Evolutionary conservation across 1,284 basidiomycete genomes (phyloP), one percentile per base, ranked within the genome.

Genomic region (Filobasidium uniguttulatum): DNA sequence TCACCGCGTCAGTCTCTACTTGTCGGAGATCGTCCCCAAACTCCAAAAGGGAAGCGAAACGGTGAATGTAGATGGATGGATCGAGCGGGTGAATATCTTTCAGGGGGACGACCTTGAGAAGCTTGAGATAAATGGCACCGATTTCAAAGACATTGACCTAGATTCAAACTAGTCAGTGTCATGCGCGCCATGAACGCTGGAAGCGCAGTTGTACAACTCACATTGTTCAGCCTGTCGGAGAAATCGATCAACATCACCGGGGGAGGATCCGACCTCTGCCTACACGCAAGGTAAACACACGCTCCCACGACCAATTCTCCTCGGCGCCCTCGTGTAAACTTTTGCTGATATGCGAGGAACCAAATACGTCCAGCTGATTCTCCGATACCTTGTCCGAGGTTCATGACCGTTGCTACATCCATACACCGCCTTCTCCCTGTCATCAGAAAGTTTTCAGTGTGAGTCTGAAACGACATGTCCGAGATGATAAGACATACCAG

Each of bases 231-330:
- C 25, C 89, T 73, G 63, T 94, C 90, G 14, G 85, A 86, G 64
- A 99, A 97, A 71, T 99, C 94, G 57, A 99, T 98, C 31, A 99
- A 80, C 94, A 98, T 98, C 65, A 93, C 88, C 53, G 81, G 83
- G 34, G 83, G 73, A 0, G 83, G 87, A 17, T 71, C 71, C 68
- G 93, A 87, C 60, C 85, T 86, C 68, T 90, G 82, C 50, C 94
- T 72, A 63, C 90, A 94, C 6, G 90, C 88, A 45, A 96, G 80
- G 64, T 99, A 98, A 45, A 97, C 75, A 66, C 94, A 99, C 43
- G 90, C 84, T 0, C 91, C 93, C 25, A 93, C 82, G 51, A 97
- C 88, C 60, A 96, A 91, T 64, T 89, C 77, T 57, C 85, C 85
- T 62, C 85, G 83, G 30, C 94, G 78, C 2, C 94, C 94, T 64